A percentile compares a stretch with the other conserved stretches of the same genome.
Conservation (phyloP, 768 basidiomycete genomes). For the Brasilioporus rufonigricans region DNA sequence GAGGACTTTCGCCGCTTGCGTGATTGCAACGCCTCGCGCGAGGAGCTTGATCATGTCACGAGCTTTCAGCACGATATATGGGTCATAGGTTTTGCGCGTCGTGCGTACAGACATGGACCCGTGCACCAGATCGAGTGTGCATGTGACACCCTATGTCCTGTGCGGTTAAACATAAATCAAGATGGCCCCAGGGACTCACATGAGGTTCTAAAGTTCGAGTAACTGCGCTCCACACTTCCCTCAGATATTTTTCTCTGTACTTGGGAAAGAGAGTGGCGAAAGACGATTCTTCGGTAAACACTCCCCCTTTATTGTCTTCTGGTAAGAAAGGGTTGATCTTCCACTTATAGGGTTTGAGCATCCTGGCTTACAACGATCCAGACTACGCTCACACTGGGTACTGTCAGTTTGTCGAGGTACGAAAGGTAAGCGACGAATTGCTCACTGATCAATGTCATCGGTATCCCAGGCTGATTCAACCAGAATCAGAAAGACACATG, state of each 20-base stretch:
- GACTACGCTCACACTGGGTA: slow-evolving; percentile 41
- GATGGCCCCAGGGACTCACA: slow-evolving; percentile 41
- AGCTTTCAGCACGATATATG: slow-evolving; percentile 94
- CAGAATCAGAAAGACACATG: slow-evolving; percentile 10
- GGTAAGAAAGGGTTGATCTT: slow-evolving; percentile 78
- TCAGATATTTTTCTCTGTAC: slow-evolving; percentile 94
- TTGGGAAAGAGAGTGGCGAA: slow-evolving; percentile 99
- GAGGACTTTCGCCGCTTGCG: slow-evolving; percentile 84
- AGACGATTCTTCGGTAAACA: slow-evolving; percentile 93
- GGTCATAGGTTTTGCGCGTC: slow-evolving; percentile 95
- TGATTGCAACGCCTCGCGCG: slow-evolving; percentile 84
- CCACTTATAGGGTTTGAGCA: slow-evolving; percentile 57
- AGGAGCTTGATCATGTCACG: slow-evolving; percentile 94
- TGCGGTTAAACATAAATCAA: neutral
- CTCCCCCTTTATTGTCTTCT: slow-evolving; percentile 73
- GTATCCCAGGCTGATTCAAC: slow-evolving; percentile 88
- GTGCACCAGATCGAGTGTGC: slow-evolving; percentile 91
- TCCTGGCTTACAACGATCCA: neutral
- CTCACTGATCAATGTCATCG: slow-evolving; percentile 98
- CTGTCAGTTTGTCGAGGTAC: neutral
- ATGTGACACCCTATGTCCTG: slow-evolving; percentile 69
- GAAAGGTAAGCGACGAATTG: slow-evolving; percentile 8
- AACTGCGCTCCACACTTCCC: slow-evolving; percentile 92
- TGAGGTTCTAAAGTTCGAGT: slow-evolving; percentile 80
- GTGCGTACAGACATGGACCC: slow-evolving; percentile 98